A percentile compares a stretch with the other conserved stretches of the same genome.
Conservation (phyloP, 306 rosid genomes). For the Cicer chorassanicum region DNA sequence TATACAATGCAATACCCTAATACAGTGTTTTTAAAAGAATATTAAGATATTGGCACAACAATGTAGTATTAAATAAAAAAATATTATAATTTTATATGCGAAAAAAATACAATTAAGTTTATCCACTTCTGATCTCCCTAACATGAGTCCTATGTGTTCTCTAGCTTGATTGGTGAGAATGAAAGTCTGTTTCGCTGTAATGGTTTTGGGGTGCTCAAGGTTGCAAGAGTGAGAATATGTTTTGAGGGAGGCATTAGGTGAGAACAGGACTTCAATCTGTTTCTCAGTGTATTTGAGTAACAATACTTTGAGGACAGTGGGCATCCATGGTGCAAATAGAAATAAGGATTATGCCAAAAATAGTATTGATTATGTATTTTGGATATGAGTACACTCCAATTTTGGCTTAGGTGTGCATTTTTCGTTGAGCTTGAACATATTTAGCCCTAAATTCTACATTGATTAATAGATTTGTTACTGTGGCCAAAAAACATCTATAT, state of each 20-base stretch:
- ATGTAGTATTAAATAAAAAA: background rate
- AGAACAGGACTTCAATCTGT: conserved; percentile 19
- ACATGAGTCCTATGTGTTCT: background rate
- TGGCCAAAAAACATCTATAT: background rate
- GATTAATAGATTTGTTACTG: conserved; percentile 6
- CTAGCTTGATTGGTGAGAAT: background rate
- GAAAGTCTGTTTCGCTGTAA: background rate
- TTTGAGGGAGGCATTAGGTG: conserved; percentile 11
- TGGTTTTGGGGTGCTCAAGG: background rate
- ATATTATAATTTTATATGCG: background rate
- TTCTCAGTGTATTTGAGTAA: background rate
- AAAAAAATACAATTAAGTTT: background rate
- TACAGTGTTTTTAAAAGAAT: background rate
- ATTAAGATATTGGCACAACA: background rate
- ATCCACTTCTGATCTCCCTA: background rate
- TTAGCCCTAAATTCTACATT: conserved; percentile 31
- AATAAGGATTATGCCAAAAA: background rate
- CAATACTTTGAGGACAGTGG: conserved; percentile 16
- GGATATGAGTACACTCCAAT: conserved; percentile 11
- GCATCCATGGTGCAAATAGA: background rate
- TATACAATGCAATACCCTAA: background rate
- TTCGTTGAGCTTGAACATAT: background rate
- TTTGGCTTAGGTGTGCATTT: conserved; percentile 17
- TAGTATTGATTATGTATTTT: background rate
- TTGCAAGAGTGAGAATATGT: conserved; percentile 20